Conservation (phyloP, 352 stramenopile species). For the Aphanomyces astaci region DNA sequence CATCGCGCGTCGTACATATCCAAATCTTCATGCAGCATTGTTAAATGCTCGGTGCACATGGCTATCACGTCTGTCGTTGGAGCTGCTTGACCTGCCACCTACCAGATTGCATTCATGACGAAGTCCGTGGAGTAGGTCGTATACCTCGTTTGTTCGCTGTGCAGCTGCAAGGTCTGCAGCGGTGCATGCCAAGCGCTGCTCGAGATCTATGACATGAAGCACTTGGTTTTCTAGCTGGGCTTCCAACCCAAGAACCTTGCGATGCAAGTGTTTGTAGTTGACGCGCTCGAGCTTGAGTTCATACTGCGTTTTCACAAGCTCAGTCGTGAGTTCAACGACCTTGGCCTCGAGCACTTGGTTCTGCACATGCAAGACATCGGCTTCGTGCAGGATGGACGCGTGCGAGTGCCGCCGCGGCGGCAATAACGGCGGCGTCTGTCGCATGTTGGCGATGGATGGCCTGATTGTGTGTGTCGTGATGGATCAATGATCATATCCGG, state of each 20-base stretch:
- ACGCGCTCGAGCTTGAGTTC: conserved; percentile 13
- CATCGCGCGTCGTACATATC: conserved; percentile 19
- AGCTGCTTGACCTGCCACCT: not conserved
- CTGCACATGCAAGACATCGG: not conserved
- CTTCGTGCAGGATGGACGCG: not conserved
- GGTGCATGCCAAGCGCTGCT: not conserved
- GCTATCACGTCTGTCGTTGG: not conserved
- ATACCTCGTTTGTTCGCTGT: not conserved
- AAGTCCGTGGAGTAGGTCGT: not conserved
- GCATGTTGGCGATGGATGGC: not conserved
- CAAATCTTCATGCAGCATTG: conserved; percentile 21
- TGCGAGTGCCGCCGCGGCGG: not conserved
- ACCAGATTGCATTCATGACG: not conserved
- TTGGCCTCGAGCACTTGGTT: conserved; percentile 22
- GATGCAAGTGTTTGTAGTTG: conserved; percentile 17
- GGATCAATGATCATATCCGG: too few species aligned
- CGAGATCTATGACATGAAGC: not conserved
- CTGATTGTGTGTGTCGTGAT: too few species aligned
- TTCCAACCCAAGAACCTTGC: not conserved
- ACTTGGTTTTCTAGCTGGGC: conserved; percentile 5
- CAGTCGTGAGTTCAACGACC: conserved; percentile 5
- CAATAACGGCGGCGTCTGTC: not conserved
- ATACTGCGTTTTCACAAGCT: conserved; percentile 2
- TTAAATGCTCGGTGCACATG: conserved; percentile 5
- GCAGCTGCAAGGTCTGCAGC: not conserved